phyloP scores from a whole-genome alignment of 345 rosid genomes.

The Physaria fendleri region DNA sequence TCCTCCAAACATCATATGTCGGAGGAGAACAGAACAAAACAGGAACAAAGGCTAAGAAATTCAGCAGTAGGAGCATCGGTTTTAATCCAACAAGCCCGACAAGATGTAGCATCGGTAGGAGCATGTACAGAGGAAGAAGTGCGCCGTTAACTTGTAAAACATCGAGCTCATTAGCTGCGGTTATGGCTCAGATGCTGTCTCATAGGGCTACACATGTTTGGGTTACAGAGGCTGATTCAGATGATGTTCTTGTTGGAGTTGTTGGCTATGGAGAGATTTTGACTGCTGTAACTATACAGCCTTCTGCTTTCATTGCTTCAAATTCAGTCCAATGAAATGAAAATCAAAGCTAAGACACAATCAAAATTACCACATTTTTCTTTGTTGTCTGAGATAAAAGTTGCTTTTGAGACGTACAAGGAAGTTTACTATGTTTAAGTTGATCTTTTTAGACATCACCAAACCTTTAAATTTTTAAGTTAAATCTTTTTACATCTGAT shows the following conservation, averaged over 20 bases:
- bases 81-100: constrained; percentile 54
- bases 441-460: too few species aligned
- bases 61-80: constrained; percentile 93
- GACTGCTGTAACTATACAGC: constrained; percentile 68
- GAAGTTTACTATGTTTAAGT: too few species aligned
- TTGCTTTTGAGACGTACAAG: background rate
- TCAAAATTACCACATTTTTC: background rate
- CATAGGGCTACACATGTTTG: constrained; percentile 93
- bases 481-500: too few species aligned
- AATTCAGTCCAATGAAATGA: constrained; percentile 42
- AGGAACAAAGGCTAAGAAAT: constrained; percentile 50
- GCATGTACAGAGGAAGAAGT: constrained; percentile 92
- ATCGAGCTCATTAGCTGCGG: constrained; percentile 83
- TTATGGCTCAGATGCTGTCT: constrained; percentile 98
- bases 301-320: constrained; percentile 35
- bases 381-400: background rate
- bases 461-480: too few species aligned
- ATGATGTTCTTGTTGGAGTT: constrained; percentile 77
- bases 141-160: constrained; percentile 87
- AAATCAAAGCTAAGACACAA: constrained; percentile 41
- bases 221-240: constrained; percentile 78
- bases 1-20: constrained; percentile 37
- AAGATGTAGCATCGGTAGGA: constrained; percentile 54
- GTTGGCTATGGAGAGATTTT: constrained; percentile 84
- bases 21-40: constrained; percentile 31